Base-by-base conservation (phyloP, 202 grass and related monocot genomes). In the Elaeis oleifera region DNA sequence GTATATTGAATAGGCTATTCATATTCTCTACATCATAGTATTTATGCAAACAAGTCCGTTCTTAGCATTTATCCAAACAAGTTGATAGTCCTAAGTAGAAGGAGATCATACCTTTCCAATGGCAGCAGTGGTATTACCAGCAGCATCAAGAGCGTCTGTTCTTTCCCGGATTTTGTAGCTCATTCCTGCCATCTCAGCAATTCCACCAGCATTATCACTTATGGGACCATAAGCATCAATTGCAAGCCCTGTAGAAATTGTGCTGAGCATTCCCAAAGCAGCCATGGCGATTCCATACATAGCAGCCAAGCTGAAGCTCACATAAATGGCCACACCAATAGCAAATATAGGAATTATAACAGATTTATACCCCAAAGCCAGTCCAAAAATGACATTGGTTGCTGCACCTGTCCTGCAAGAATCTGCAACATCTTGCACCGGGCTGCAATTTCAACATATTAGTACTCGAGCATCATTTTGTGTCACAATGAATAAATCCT, bases 201-300 rank as follows among this genome's bases (percentile, higher is more conserved):
- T 83, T 18, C 84, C 75, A 1, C 68, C 67, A 54, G 84, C 84
- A 58, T 87, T 87, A 65, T 83, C 84, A 48, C 75, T 78, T 27
- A 86, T 75, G 22, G 74, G 83, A 0, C 78, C 74, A 17, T 81
- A 86, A 23, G 74, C 75, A 74, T 86, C 78, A 22, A 86, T 87
- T 58, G 84, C 61, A 16, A 83, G 67, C 11, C 70, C 62, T 0
- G 79, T 82, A 20, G 71, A 67, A 1, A 87, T 77, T 23, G 79
- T 87, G 71, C 79, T 82, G 11, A 87, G 79, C 84, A 87, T 81
- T 16, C 84, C 84, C 0, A 76, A 67, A 4, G 79, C 71, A 0
- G 84, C 71, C 18, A 87, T 5, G 9, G 79, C 70, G 24, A 90
- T 62, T 39, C 90, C 86, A 66, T 95, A 95, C 56, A 85, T 87